These are phyloP conservation scores for Ustilago hordei DNA, from an alignment of 1,284 basidiomycete species.

Conservation along the genomic window DNA sequence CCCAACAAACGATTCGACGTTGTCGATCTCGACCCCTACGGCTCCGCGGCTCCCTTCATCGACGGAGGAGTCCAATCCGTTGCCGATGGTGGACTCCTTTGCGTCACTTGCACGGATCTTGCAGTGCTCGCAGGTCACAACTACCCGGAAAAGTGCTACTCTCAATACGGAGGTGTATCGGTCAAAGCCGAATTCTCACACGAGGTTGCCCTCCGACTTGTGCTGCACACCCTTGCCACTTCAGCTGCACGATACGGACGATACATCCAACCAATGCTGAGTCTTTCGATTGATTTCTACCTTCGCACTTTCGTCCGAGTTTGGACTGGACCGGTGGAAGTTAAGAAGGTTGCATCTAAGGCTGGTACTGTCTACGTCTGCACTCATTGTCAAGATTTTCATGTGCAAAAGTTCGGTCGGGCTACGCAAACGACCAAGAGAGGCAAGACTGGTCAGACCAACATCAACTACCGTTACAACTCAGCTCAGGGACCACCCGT, in stretches of 20 bases:
- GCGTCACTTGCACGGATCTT: constrained; percentile 96
- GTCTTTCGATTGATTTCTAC: constrained; percentile 97
- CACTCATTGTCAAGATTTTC: constrained; percentile 58
- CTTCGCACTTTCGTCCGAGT: constrained; percentile 90
- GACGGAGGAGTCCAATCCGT: constrained; percentile 95
- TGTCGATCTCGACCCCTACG: constrained; percentile 97
- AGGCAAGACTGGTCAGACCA: constrained; percentile 53
- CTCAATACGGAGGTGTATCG: constrained; percentile 86
- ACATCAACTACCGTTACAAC: constrained; percentile 75
- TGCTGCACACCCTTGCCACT: constrained; percentile 85
- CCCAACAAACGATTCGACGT: constrained; percentile 85
- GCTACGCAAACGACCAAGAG: constrained; percentile 33
- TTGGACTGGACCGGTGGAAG: constrained; percentile 81
- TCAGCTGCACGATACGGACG: constrained; percentile 92
- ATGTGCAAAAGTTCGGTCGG: constrained; percentile 59
- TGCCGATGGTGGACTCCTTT: constrained; percentile 83
- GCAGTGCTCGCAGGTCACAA: constrained; percentile 92
- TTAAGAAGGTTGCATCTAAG: constrained; percentile 77
- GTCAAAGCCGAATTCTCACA: constrained; percentile 93
- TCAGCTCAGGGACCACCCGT: constrained; percentile 77
- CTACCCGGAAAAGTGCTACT: constrained; percentile 81
- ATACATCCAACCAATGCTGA: constrained; percentile 89
- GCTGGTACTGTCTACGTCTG: constrained; percentile 65
- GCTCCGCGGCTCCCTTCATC: constrained; percentile 94
- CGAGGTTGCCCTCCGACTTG: constrained; percentile 75